These are phyloP conservation scores for Phytophthora chlamydospora DNA, from an alignment of 352 stramenopile genomes.

Conservation along the genomic window DNA sequence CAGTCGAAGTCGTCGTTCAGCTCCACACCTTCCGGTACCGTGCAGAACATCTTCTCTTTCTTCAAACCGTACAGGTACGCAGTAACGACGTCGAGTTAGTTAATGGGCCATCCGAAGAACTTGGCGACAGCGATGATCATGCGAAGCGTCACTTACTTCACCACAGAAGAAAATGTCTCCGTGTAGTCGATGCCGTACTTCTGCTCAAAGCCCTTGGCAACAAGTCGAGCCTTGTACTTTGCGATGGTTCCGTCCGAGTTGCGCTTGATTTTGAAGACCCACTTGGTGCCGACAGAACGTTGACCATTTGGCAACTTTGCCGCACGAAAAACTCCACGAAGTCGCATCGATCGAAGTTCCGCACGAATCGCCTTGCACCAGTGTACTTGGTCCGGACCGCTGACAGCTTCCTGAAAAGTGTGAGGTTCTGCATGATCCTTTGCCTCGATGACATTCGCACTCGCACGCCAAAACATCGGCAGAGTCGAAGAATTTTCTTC, in stretches of 20 bases:
- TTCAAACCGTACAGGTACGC: slow-evolving; percentile 7
- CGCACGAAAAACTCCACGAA: slow-evolving; percentile 20
- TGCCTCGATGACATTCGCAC: slow-evolving; percentile 16
- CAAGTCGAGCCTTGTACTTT: slow-evolving; percentile 28
- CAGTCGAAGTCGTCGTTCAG: slow-evolving; percentile 11
- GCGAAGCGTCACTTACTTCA: slow-evolving; percentile 25
- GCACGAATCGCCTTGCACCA: slow-evolving; percentile 20
- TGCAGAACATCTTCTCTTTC: slow-evolving; percentile 6
- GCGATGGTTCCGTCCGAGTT: slow-evolving; percentile 29
- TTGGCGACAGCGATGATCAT: slow-evolving; percentile 20
- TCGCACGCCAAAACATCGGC: slow-evolving; percentile 19
- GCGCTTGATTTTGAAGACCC: slow-evolving; percentile 36
- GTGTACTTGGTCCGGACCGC: slow-evolving; percentile 20
- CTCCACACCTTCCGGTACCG: slow-evolving; percentile 2
- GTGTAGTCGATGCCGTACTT: slow-evolving; percentile 33
- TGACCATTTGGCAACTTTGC: slow-evolving; percentile 11
- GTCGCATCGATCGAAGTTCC: slow-evolving; percentile 18
- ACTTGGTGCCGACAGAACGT: slow-evolving; percentile 24
- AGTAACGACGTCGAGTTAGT: slow-evolving; percentile 25
- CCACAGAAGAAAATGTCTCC: slow-evolving; percentile 19
- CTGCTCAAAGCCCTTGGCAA: slow-evolving; percentile 13
- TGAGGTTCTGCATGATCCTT: slow-evolving; percentile 4
- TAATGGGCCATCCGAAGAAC: slow-evolving; percentile 12
- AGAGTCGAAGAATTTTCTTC: slow-evolving; percentile 8
- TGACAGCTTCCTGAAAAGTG: slow-evolving; percentile 17